Conservation (phyloP, 1,139 yeast species). For the Zygoascus meyerae region DNA sequence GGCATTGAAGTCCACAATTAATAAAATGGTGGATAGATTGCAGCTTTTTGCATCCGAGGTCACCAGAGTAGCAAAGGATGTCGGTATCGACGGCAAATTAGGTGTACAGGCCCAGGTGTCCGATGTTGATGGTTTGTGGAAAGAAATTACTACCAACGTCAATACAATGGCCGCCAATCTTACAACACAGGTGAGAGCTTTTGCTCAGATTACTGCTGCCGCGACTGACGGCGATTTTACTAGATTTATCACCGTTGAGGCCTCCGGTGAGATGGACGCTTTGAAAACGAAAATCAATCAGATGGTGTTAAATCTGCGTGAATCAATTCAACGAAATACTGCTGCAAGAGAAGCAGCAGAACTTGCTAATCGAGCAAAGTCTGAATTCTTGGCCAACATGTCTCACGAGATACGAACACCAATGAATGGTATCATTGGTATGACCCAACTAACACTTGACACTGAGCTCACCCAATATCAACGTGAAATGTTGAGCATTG, state of each 20-base stretch:
- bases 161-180: slow-evolving; percentile 89
- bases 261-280: slow-evolving; percentile 92
- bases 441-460: slow-evolving; percentile 83
- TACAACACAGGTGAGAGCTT: slow-evolving; percentile 88
- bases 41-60: slow-evolving; percentile 86
- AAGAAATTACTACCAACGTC: slow-evolving; percentile 86
- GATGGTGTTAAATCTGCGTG: slow-evolving; percentile 83
- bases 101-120: slow-evolving; percentile 90
- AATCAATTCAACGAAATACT: slow-evolving; percentile 83
- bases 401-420: slow-evolving; percentile 92
- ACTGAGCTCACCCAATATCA: slow-evolving; percentile 85
- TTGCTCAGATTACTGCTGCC: slow-evolving; percentile 89
- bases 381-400: slow-evolving; percentile 86
- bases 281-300: slow-evolving; percentile 84
- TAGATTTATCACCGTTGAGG: slow-evolving; percentile 83
- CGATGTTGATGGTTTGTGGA: slow-evolving; percentile 90
- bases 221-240: slow-evolving; percentile 94
- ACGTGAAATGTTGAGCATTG: slow-evolving; percentile 83
- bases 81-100: slow-evolving; percentile 86
- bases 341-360: slow-evolving; percentile 95
- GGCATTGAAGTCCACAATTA: slow-evolving; percentile 72
- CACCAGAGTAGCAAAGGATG: slow-evolving; percentile 84
- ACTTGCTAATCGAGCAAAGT: slow-evolving; percentile 82
- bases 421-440: slow-evolving; percentile 87
- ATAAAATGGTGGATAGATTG: slow-evolving; percentile 87